phyloP scores from a whole-genome alignment of 2,329 filamentous ascomycete species.

The Gyromitra esculenta region DNA sequence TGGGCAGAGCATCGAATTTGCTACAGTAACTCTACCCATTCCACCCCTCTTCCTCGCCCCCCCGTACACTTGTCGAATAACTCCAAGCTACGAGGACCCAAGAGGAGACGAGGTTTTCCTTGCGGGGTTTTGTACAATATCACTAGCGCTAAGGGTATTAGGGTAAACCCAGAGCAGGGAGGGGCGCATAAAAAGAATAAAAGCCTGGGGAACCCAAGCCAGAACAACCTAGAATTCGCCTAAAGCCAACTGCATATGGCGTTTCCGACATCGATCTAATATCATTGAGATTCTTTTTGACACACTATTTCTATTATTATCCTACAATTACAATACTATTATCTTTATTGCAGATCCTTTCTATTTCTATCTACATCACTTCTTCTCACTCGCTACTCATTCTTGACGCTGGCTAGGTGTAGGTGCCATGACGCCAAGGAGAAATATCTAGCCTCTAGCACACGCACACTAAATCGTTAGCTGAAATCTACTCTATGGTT shows the following conservation, averaged over 20 bases:
- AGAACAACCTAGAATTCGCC: background rate
- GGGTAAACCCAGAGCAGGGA: background rate
- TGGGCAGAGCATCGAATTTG: background rate
- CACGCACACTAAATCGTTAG: too few relatives aligned
- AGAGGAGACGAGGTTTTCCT: background rate
- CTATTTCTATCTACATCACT: background rate
- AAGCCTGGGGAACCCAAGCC: background rate
- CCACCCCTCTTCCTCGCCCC: background rate
- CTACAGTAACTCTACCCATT: background rate
- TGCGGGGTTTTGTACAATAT: conserved; percentile 19
- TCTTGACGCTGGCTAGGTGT: background rate
- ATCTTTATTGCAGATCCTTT: background rate
- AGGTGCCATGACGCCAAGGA: background rate
- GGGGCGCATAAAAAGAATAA: background rate
- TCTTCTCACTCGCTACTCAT: background rate
- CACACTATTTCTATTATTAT: background rate
- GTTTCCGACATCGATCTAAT: background rate
- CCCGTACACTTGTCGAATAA: background rate
- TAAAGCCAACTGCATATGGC: background rate
- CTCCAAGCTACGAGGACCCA: too few relatives aligned
- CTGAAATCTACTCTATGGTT: too few relatives aligned
- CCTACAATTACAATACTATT: background rate
- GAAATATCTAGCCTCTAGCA: background rate
- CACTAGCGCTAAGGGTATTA: conserved; percentile 4
- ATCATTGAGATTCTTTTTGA: background rate